Conservation (phyloP, 2,329 filamentous ascomycete species). For the Claviceps humidiphila region DNA sequence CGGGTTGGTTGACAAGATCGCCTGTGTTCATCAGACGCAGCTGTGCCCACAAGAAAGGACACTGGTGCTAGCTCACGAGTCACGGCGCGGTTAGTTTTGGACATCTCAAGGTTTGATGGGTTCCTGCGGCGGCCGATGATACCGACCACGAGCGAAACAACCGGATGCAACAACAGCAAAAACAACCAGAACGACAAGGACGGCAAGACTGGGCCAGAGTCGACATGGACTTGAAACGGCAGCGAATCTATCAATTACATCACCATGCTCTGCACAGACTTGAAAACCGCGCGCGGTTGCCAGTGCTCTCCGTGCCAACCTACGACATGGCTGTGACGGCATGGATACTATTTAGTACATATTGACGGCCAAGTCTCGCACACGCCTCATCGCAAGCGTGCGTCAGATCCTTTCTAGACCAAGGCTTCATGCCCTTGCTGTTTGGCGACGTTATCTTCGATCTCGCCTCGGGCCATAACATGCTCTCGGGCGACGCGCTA, state of each 20-base stretch:
- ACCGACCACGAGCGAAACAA: background rate
- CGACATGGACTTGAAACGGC: conserved; percentile 1
- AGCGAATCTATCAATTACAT: background rate
- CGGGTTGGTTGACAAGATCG: background rate
- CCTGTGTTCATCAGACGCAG: background rate
- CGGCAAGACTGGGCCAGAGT: background rate
- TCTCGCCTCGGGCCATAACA: background rate
- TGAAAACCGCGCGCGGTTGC: background rate
- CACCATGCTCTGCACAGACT: conserved; percentile 1
- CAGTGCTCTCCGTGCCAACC: conserved; percentile 1
- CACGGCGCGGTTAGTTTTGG: conserved; percentile 3
- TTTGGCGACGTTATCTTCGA: conserved; percentile 3
- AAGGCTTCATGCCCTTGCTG: conserved; percentile 1
- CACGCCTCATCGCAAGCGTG: background rate
- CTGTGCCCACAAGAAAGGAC: background rate
- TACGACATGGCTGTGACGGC: conserved; percentile 3
- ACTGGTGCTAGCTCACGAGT: background rate
- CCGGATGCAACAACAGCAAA: background rate
- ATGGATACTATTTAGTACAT: background rate
- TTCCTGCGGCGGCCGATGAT: background rate
- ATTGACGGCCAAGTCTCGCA: background rate
- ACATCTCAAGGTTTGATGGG: conserved; percentile 1
- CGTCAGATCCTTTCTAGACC: background rate
- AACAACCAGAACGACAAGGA: background rate
- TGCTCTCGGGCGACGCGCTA: conserved; percentile 3